Percentiles rank a stretch among this genome's conserved stretches.
phyloP scores from a whole-genome alignment of 495 filamentous ascomycete species.

The Penicillium tannophilum region DNA sequence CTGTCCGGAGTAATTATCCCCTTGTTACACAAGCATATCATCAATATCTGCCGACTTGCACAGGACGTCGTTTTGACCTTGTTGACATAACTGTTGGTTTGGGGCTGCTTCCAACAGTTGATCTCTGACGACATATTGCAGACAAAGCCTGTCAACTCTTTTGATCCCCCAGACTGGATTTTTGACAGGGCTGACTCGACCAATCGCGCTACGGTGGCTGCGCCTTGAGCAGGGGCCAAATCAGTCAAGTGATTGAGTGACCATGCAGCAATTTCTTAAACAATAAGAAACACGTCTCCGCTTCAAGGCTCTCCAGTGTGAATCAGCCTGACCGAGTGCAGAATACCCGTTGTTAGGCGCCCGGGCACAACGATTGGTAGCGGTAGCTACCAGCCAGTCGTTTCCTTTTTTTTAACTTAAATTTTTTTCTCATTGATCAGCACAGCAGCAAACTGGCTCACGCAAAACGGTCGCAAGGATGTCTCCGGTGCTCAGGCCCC shows the following conservation, averaged over 20 bases:
- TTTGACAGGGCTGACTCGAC: background rate
- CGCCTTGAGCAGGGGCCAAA: slow-evolving; percentile 18
- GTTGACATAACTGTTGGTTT: background rate
- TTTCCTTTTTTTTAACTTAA: slow-evolving; percentile 13
- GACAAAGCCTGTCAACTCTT: slow-evolving; percentile 1
- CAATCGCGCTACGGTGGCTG: slow-evolving; percentile 21
- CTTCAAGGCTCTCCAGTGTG: background rate
- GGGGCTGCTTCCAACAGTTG: background rate
- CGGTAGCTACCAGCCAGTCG: slow-evolving; percentile 19
- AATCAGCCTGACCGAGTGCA: slow-evolving; percentile 3
- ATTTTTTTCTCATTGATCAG: slow-evolving; percentile 1
- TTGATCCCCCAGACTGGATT: slow-evolving; percentile 11
- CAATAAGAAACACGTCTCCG: background rate
- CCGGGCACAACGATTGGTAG: slow-evolving; percentile 22
- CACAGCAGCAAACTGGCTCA: slow-evolving; percentile 6
- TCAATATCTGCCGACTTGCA: background rate
- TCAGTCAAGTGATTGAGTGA: slow-evolving; percentile 20
- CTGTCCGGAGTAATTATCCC: slow-evolving; percentile 23
- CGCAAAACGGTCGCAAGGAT: background rate
- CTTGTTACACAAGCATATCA: slow-evolving; percentile 14
- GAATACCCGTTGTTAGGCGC: slow-evolving; percentile 27
- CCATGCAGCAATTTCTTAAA: slow-evolving; percentile 17
- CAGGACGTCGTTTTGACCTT: background rate
- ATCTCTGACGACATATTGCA: background rate
- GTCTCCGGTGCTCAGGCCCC: background rate